These are phyloP conservation scores for Microsporum canis DNA, from an alignment of 2,329 filamentous ascomycete species.

Conservation along the genomic window DNA sequence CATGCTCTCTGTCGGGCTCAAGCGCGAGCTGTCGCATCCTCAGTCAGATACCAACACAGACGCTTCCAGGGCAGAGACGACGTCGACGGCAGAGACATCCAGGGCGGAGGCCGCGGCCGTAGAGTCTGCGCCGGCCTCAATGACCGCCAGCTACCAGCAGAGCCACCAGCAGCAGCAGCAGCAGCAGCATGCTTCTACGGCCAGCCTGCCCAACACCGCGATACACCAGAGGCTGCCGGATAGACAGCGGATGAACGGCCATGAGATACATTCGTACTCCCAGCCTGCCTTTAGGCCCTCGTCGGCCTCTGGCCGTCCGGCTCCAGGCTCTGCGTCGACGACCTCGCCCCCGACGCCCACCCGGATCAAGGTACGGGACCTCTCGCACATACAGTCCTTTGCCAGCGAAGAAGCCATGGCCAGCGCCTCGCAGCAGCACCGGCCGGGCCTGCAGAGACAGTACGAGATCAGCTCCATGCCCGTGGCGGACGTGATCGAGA, in stretches of 20 bases:
- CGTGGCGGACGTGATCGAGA: constrained; percentile 93
- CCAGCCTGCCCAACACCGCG: neutral
- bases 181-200: neutral
- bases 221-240: neutral
- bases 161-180: neutral
- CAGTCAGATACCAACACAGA: neutral
- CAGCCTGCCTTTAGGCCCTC: neutral
- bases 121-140: neutral
- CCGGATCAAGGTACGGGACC: constrained; percentile 70
- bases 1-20: constrained; percentile 7
- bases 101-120: neutral
- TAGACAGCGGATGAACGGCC: neutral
- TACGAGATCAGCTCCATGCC: constrained; percentile 98
- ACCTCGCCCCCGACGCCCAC: constrained; percentile 38
- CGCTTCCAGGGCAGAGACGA: neutral
- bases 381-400: constrained; percentile 83
- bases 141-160: neutral
- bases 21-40: neutral
- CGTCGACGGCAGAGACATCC: neutral
- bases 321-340: neutral
- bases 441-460: constrained; percentile 36
- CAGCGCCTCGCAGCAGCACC: constrained; percentile 22
- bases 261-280: neutral
- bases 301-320: neutral
- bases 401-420: constrained; percentile 56